These are phyloP conservation scores for Pseudocercospora ulei DNA, from an alignment of 2,329 filamentous ascomycete species.

Conservation along the genomic window DNA sequence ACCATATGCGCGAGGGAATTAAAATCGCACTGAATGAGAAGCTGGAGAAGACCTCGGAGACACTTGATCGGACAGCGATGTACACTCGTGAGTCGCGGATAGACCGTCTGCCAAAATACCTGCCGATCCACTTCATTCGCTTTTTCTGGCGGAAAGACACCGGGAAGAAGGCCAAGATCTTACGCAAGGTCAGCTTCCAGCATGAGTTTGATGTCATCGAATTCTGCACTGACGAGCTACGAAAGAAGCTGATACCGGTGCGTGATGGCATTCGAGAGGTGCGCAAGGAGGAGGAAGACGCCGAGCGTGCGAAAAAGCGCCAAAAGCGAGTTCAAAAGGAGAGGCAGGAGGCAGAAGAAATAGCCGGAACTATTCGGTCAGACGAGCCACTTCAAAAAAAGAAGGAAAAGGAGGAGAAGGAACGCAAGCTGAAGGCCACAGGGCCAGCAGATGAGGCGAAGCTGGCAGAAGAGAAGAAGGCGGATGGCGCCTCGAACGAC, in stretches of 20 bases:
- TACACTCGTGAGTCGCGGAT: slow-evolving; percentile 93
- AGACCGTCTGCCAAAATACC: slow-evolving; percentile 80
- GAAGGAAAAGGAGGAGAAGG: slow-evolving; percentile 61
- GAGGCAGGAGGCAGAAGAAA: slow-evolving; percentile 43
- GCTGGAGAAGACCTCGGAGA: slow-evolving; percentile 77
- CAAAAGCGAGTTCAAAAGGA: slow-evolving; percentile 62
- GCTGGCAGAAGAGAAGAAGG: slow-evolving; percentile 41
- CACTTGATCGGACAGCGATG: slow-evolving; percentile 63
- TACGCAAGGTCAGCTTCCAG: slow-evolving; percentile 96
- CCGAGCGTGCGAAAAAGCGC: slow-evolving; percentile 82
- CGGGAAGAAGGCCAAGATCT: slow-evolving; percentile 98
- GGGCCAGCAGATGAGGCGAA: slow-evolving; percentile 38
- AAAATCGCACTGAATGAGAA: slow-evolving; percentile 71
- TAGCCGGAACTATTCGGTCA: slow-evolving; percentile 25
- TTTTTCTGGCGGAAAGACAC: slow-evolving; percentile 97
- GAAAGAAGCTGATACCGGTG: slow-evolving; percentile 74
- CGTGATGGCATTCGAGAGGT: slow-evolving; percentile 93
- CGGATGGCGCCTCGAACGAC: slow-evolving; percentile 51
- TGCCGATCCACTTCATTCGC: slow-evolving; percentile 93
- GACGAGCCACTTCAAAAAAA: slow-evolving; percentile 76
- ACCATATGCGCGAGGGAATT: slow-evolving; percentile 85
- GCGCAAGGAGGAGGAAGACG: slow-evolving; percentile 86
- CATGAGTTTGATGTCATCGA: slow-evolving; percentile 86
- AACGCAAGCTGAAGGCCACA: slow-evolving; percentile 34
- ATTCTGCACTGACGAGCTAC: slow-evolving; percentile 86